Evolutionary conservation across 176 grass and related monocot species (phyloP).

Genomic region (Avena insularis): DNA sequence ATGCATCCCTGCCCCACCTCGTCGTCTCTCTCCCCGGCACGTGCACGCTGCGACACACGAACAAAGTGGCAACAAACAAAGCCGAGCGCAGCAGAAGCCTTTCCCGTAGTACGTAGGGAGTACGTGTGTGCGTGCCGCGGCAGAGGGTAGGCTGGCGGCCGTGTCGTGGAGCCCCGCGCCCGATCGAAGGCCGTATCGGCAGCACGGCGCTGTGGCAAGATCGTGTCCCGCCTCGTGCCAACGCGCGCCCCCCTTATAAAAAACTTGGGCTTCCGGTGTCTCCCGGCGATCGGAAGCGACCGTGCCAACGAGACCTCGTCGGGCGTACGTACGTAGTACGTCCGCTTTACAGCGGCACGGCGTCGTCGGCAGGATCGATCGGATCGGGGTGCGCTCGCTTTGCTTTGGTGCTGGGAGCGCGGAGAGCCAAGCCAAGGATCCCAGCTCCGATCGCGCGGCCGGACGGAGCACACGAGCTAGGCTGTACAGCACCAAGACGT

Average conservation of each 20-base stretch:
- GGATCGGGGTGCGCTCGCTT: background rate
- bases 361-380: background rate
- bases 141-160: too few relatives aligned
- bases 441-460: conserved; percentile 18
- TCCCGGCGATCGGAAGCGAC: background rate
- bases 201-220: background rate
- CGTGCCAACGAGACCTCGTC: background rate
- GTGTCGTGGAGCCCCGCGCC: too few relatives aligned
- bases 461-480: background rate
- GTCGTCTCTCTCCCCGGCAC: too few relatives aligned
- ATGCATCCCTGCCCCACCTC: background rate
- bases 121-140: too few relatives aligned
- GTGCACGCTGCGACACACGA: too few relatives aligned
- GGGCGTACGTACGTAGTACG: too few relatives aligned
- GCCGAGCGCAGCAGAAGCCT: too few relatives aligned
- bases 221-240: background rate
- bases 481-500: background rate
- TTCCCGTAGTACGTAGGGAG: too few relatives aligned
- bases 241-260: background rate
- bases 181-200: too few relatives aligned
- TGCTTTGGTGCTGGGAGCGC: background rate
- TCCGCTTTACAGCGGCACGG: conserved; percentile 21
- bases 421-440: background rate
- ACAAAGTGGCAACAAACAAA: too few relatives aligned
- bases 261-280: conserved; percentile 17